Evolutionary conservation across 2,329 filamentous ascomycete species (phyloP).

Genomic region (Phyllosticta citribraziliensis): DNA sequence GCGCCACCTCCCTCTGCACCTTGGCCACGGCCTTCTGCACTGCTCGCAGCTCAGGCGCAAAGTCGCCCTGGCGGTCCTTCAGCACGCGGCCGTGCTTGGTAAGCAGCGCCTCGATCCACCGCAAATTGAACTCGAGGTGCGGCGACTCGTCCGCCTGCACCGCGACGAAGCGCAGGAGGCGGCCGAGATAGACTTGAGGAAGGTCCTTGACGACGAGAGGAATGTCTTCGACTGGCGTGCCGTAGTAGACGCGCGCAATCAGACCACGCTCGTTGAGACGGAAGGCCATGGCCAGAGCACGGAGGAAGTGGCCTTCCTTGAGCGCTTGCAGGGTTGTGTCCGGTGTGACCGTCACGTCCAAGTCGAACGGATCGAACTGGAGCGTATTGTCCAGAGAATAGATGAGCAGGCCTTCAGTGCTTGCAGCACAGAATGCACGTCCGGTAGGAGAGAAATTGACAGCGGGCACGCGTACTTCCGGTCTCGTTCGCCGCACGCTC

Average conservation of each 20-base stretch:
- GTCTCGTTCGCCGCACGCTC: constrained; percentile 62
- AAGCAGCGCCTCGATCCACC: constrained; percentile 79
- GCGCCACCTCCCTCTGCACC: constrained; percentile 73
- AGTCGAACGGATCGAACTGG: constrained; percentile 90
- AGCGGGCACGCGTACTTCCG: constrained; percentile 75
- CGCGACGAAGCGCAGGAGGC: constrained; percentile 78
- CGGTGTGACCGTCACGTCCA: constrained; percentile 89
- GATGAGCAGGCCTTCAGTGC: constrained; percentile 85
- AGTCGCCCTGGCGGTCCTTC: constrained; percentile 66
- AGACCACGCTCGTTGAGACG: constrained; percentile 79
- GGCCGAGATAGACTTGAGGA: constrained; percentile 76
- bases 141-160: constrained; percentile 81
- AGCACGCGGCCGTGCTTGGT: constrained; percentile 78
- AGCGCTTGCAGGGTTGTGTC: constrained; percentile 59
- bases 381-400: constrained; percentile 81
- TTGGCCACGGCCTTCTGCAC: constrained; percentile 70
- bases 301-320: constrained; percentile 71
- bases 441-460: constrained; percentile 85
- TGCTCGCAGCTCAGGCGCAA: constrained; percentile 75
- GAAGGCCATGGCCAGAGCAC: constrained; percentile 94
- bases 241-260: constrained; percentile 76
- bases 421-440: constrained; percentile 84
- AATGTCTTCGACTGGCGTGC: constrained; percentile 66
- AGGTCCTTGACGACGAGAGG: constrained; percentile 67
- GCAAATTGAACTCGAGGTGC: constrained; percentile 86